These are phyloP conservation scores for Pleurotus sapidus DNA, from an alignment of 768 basidiomycete species.

Conservation along the genomic window DNA sequence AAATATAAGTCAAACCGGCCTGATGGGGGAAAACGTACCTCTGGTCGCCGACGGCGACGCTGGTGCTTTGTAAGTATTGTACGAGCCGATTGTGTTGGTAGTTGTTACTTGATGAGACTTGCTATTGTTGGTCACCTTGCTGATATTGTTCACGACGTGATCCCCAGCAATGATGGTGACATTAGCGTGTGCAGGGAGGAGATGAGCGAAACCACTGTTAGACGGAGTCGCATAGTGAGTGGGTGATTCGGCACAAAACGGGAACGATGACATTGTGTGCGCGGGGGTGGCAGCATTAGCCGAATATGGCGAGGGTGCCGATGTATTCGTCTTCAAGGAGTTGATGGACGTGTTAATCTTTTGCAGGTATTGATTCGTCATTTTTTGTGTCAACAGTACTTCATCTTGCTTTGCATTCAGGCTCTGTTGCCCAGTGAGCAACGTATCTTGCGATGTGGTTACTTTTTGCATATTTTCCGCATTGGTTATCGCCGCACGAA, in stretches of 20 bases:
- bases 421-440: background rate
- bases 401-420: background rate
- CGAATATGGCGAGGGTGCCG: background rate
- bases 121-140: background rate
- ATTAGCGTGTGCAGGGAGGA: background rate
- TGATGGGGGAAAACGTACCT: too few species aligned
- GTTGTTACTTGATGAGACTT: background rate
- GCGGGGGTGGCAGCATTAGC: too few species aligned
- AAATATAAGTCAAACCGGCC: too few species aligned
- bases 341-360: background rate
- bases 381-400: background rate
- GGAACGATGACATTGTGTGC: too few species aligned
- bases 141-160: background rate
- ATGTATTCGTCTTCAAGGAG: too few species aligned
- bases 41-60: too few species aligned
- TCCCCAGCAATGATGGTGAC: constrained; percentile 4
- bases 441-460: background rate
- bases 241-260: background rate
- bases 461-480: background rate
- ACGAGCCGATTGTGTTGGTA: background rate
- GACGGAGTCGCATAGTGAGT: background rate
- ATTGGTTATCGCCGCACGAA: constrained; percentile 1
- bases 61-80: background rate
- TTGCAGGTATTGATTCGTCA: background rate
- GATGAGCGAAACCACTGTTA: background rate